Evolutionary conservation across 768 basidiomycete genomes (phyloP), one percentile per base, ranked within the genome.

Genomic region (Chlorophyllum brunneum): DNA sequence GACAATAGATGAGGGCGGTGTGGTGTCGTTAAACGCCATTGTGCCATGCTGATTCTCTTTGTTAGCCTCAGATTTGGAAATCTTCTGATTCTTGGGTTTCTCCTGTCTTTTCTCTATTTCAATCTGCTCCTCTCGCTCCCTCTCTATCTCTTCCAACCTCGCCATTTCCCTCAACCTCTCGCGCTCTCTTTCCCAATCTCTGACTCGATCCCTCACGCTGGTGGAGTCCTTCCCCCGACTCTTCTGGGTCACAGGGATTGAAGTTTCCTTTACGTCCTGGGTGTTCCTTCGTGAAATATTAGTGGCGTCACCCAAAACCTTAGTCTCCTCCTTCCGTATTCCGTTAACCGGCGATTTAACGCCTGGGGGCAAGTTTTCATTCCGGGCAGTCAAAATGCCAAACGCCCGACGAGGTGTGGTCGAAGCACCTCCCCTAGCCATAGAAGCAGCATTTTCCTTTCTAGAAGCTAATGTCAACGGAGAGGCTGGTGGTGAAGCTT

Each of bases 131-230:
- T 75, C 77, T 38, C 70, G 70, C 60, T 81, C 79, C 54, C 69
- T 67, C 65, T 79, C 72, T 51, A 78, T 58, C 61, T 88, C 85
- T 61, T 82, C 75, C 60, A 85, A 54, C 54, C 73, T 71, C 54
- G 76, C 77, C 74, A 87, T 83, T 72, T 88, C 86, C 58, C 86
- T 75, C 61, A 88, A 65, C 54, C 85, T 71, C 65, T 83, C 76
- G 30, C 79, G 76, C 65, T 88, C 86, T 36, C 81, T 71, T 62
- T 90, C 86, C 86, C 88, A 90, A 58, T 88, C 87, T 57, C 74
- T 74, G 58, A 89, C 83, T 9, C 88, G 74, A 53, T 86, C 79
- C 52, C 75, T 77, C 15, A 77, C 78, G 48, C 67, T 71, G 39
- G 77, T 78, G 47, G 75, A 76, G 54, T 69, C 73, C 41, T 72